Percentiles rank a stretch among this genome's conserved stretches.
These are phyloP conservation scores for Rhypophila decipiens DNA, from an alignment of 495 filamentous ascomycete genomes.

Conservation along the genomic window DNA sequence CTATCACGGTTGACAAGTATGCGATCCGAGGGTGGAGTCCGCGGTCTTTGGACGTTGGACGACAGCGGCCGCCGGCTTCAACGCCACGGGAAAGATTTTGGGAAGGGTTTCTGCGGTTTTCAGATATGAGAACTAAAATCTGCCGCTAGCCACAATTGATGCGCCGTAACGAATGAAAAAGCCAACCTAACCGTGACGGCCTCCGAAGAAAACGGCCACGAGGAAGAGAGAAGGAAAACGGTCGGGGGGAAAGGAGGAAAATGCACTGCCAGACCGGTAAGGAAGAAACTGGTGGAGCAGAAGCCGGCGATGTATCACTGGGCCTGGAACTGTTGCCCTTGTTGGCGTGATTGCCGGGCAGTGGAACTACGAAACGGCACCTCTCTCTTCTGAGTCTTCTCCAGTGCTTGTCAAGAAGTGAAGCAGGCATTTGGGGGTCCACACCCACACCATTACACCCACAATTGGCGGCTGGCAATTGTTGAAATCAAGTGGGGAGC, in stretches of 20 bases:
- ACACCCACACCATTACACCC: not conserved
- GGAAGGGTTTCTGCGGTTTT: not conserved
- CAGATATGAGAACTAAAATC: not conserved
- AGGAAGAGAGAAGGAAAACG: not conserved
- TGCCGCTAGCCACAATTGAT: not conserved
- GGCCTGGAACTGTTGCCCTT: no score
- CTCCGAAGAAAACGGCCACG: not conserved
- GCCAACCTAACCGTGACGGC: not conserved
- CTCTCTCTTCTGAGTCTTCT: not conserved
- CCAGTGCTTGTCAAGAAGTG: not conserved
- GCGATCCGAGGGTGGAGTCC: not conserved
- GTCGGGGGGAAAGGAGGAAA: not conserved
- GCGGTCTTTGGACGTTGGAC: not conserved
- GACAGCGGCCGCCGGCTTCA: not conserved
- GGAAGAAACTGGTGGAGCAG: not conserved
- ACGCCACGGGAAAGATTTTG: no score
- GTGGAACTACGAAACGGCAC: not conserved
- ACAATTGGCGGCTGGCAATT: not conserved
- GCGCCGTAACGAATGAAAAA: slow-evolving; percentile 1
- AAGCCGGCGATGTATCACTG: not conserved
- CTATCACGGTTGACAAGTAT: not conserved
- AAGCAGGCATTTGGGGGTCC: not conserved
- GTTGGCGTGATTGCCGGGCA: not conserved
- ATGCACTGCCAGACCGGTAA: not conserved
- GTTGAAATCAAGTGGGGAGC: not conserved